Conservation (phyloP, 495 filamentous ascomycete species). For the Lindgomyces ingoldianus region DNA sequence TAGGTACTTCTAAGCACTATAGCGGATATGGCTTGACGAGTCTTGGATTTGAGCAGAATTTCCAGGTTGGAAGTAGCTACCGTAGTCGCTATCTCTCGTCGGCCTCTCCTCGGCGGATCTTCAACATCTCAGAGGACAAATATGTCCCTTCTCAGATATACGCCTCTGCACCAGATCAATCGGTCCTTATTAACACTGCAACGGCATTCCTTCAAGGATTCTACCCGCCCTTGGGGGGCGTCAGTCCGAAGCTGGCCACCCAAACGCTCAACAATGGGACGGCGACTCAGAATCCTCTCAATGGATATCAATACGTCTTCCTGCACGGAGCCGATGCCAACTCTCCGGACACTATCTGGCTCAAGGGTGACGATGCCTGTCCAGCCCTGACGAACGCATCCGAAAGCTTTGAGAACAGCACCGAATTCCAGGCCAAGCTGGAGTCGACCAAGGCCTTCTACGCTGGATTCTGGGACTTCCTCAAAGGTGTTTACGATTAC, state of each 20-base stretch:
- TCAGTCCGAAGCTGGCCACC: neutral
- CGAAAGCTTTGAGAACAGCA: constrained; percentile 6
- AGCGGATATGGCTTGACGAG: constrained; percentile 12
- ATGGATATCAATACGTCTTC: constrained; percentile 18
- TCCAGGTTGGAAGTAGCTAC: constrained; percentile 9
- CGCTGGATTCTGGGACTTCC: constrained; percentile 2
- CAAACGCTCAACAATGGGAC: constrained; percentile 12
- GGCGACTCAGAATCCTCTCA: constrained; percentile 10
- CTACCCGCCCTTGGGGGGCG: constrained; percentile 7
- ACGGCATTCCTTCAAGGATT: constrained; percentile 15
- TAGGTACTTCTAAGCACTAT: constrained; percentile 16
- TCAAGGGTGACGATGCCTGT: constrained; percentile 24
- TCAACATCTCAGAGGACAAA: constrained; percentile 8
- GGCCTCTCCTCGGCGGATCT: constrained; percentile 6
- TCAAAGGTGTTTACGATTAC: constrained; percentile 16
- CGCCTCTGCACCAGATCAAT: constrained; percentile 12
- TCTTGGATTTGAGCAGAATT: constrained; percentile 13
- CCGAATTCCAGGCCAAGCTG: constrained; percentile 1
- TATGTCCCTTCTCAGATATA: constrained; percentile 8
- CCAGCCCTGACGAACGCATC: neutral
- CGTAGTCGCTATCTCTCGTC: neutral
- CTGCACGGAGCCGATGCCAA: neutral
- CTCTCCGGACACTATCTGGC: constrained; percentile 23
- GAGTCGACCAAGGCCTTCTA: constrained; percentile 20
- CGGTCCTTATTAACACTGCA: constrained; percentile 8